These are phyloP conservation scores for Penicillium sp. DNA, from an alignment of 2,329 filamentous ascomycete species.

Conservation along the genomic window DNA sequence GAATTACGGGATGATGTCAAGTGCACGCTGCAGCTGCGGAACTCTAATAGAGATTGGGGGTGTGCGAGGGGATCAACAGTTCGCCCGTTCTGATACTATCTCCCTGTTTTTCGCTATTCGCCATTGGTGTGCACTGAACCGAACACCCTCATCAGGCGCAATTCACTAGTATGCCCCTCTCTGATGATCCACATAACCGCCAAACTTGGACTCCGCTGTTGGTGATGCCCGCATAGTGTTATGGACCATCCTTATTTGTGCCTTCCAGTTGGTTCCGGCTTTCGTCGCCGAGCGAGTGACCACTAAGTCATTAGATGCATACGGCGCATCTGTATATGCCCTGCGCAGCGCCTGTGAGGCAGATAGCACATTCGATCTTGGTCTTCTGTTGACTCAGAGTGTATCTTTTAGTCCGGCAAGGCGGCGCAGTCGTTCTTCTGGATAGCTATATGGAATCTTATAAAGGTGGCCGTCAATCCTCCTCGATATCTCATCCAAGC, in stretches of 20 bases:
- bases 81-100: constrained; percentile 4
- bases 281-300: constrained; percentile 19
- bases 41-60: constrained; percentile 8
- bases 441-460: constrained; percentile 22
- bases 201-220: constrained; percentile 27
- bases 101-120: neutral
- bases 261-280: constrained; percentile 17
- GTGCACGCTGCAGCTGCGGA: constrained; percentile 4
- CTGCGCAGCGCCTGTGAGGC: constrained; percentile 11
- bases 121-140: constrained; percentile 5
- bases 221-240: constrained; percentile 6
- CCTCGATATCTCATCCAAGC: constrained; percentile 6
- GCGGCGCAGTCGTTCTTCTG: constrained; percentile 19
- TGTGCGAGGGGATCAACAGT: constrained; percentile 10
- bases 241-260: constrained; percentile 6
- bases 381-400: neutral
- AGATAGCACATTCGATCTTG: constrained; percentile 1
- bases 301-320: constrained; percentile 19
- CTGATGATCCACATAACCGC: constrained; percentile 31
- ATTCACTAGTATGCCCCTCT: constrained; percentile 15
- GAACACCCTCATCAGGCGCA: constrained; percentile 12
- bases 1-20: constrained; percentile 17
- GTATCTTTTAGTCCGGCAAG: constrained; percentile 14
- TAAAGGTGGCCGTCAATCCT: constrained; percentile 18
- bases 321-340: constrained; percentile 14